Conservation (phyloP, 2,329 filamentous ascomycete species). For the Colletotrichum orbiculare region DNA sequence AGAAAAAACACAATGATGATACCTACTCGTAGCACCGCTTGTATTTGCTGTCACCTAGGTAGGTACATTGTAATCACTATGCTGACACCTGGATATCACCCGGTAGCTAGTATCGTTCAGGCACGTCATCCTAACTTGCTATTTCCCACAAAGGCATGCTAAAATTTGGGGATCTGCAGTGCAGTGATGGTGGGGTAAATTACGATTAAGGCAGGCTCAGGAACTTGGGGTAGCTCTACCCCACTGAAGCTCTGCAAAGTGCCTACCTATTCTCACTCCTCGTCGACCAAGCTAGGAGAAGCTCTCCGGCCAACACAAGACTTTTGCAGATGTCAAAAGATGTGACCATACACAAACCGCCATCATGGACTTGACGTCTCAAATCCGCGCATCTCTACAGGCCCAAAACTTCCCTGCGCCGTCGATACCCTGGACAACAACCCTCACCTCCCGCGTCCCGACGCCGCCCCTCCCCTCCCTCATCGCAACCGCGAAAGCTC, state of each 20-base stretch:
- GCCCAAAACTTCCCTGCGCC: slow-evolving; percentile 65
- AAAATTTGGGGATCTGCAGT: slow-evolving; percentile 30
- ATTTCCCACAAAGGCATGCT: too few relatives aligned
- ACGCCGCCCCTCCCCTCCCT: slow-evolving; percentile 76
- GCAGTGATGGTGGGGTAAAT: background rate
- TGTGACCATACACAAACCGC: background rate
- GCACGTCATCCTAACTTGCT: too few relatives aligned
- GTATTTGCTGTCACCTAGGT: too few relatives aligned
- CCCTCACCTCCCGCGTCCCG: slow-evolving; percentile 67
- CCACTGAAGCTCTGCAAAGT: slow-evolving; percentile 19
- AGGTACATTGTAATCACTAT: too few relatives aligned
- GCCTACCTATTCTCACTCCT: slow-evolving; percentile 17
- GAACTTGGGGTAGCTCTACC: slow-evolving; percentile 26
- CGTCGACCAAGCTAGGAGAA: background rate
- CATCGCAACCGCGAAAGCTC: slow-evolving; percentile 82
- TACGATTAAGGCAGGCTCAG: background rate
- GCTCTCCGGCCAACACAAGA: background rate
- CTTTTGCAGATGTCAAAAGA: slow-evolving; percentile 1
- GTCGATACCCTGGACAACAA: slow-evolving; percentile 69
- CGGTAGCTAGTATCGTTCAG: too few relatives aligned
- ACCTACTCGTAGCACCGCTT: too few relatives aligned
- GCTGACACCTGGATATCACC: too few relatives aligned
- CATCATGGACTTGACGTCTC: slow-evolving; percentile 50
- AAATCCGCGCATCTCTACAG: slow-evolving; percentile 64
- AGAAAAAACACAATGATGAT: too few relatives aligned